Conservation (phyloP, 2,329 filamentous ascomycete genomes). For the Dothideomycetes sp. region DNA sequence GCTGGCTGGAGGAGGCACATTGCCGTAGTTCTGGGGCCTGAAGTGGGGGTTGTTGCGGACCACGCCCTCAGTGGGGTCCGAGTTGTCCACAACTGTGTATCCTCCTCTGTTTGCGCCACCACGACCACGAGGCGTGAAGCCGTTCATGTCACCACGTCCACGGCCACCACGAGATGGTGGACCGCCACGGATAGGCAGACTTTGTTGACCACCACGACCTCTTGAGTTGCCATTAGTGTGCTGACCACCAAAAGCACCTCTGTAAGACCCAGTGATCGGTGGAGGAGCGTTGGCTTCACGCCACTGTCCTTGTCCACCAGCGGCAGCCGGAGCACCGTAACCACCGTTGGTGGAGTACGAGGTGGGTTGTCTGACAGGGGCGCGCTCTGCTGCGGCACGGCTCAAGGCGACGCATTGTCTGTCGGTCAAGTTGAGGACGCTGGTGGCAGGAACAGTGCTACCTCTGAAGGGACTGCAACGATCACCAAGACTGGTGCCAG, state of each 20-base stretch:
- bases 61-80: constrained; percentile 44
- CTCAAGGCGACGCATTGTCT: constrained; percentile 64
- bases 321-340: constrained; percentile 48
- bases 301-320: constrained; percentile 53
- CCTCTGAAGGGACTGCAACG: constrained; percentile 89
- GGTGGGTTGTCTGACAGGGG: constrained; percentile 18
- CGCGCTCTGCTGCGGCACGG: constrained; percentile 20
- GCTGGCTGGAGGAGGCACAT: constrained; percentile 49
- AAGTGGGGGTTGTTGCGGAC: constrained; percentile 48
- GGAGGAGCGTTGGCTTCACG: constrained; percentile 47
- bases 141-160: constrained; percentile 22
- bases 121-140: constrained; percentile 27
- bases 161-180: constrained; percentile 23
- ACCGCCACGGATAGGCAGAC: constrained; percentile 32
- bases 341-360: constrained; percentile 21
- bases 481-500: constrained; percentile 81
- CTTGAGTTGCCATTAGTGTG: constrained; percentile 25
- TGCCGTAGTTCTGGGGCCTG: constrained; percentile 43
- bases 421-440: constrained; percentile 77
- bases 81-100: constrained; percentile 40
- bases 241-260: constrained; percentile 45
- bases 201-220: constrained; percentile 31
- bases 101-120: constrained; percentile 31
- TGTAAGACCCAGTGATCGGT: constrained; percentile 50
- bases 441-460: constrained; percentile 79